Evolutionary conservation across 2,329 filamentous ascomycete species (phyloP).

Genomic region (Trichoderma koningiopsis): DNA sequence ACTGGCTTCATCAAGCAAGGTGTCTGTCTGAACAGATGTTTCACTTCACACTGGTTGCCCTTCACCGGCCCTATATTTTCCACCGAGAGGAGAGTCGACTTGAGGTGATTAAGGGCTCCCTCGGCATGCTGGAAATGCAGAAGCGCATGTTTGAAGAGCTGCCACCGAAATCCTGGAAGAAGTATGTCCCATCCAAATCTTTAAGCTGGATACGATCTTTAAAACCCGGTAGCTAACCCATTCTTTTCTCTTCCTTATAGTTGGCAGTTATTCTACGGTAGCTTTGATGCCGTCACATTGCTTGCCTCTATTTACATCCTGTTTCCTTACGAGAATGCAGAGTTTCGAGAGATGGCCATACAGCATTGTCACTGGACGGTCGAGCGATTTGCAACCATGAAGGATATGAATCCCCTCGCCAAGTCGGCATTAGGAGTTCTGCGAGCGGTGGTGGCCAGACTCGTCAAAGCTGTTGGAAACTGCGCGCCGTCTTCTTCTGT

Average conservation of each 20-base stretch:
- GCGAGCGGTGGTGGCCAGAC: slow-evolving; percentile 55
- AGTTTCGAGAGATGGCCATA: slow-evolving; percentile 49
- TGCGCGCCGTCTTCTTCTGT: slow-evolving; percentile 29
- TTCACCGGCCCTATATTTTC: slow-evolving; percentile 65
- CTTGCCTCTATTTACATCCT: slow-evolving; percentile 63
- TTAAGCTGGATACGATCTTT: background rate
- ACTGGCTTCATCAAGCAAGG: slow-evolving; percentile 54
- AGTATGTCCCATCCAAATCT: slow-evolving; percentile 33
- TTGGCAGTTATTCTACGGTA: slow-evolving; percentile 62
- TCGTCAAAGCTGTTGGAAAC: slow-evolving; percentile 52
- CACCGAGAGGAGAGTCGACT: slow-evolving; percentile 55
- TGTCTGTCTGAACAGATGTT: slow-evolving; percentile 51
- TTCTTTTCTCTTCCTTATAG: slow-evolving; percentile 30
- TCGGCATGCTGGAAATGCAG: slow-evolving; percentile 59
- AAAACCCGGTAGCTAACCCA: background rate
- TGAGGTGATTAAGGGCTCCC: slow-evolving; percentile 57
- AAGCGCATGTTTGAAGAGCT: slow-evolving; percentile 52
- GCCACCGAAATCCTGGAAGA: slow-evolving; percentile 52
- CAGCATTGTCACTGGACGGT: slow-evolving; percentile 63
- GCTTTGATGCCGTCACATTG: slow-evolving; percentile 65
- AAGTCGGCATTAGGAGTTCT: slow-evolving; percentile 57
- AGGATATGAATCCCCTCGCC: slow-evolving; percentile 55
- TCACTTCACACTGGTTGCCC: slow-evolving; percentile 58
- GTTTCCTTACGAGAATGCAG: slow-evolving; percentile 58
- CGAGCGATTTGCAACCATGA: slow-evolving; percentile 60